These are phyloP conservation scores for Hymenoscyphus repandus DNA, from an alignment of 2,329 filamentous ascomycete species.

Conservation along the genomic window DNA sequence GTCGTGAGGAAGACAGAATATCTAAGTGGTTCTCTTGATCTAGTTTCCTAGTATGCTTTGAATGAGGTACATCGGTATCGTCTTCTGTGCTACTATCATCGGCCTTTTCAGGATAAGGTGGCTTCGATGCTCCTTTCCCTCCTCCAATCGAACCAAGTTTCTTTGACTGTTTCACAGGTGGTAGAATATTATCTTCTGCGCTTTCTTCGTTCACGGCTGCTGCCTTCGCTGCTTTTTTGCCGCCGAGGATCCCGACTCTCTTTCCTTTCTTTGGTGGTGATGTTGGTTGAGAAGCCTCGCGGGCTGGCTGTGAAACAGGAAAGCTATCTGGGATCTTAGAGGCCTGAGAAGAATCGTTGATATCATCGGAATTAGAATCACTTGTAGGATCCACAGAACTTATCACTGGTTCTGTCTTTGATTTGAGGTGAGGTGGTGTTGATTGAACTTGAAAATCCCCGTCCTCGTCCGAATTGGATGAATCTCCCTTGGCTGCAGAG, in stretches of 20 bases:
- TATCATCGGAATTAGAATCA: slow-evolving; percentile 25
- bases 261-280: slow-evolving; percentile 6
- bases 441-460: slow-evolving; percentile 31
- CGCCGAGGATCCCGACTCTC: slow-evolving; percentile 10
- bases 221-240: slow-evolving; percentile 1
- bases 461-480: slow-evolving; percentile 13
- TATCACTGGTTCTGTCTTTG: slow-evolving; percentile 4
- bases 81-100: slow-evolving; percentile 2
- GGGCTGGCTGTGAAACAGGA: slow-evolving; percentile 15
- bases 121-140: slow-evolving; percentile 13
- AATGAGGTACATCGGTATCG: neutral
- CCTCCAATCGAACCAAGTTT: slow-evolving; percentile 14
- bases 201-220: slow-evolving; percentile 2
- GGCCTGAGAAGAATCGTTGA: slow-evolving; percentile 25
- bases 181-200: slow-evolving; percentile 12
- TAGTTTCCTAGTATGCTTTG: neutral
- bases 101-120: too few species aligned
- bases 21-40: neutral
- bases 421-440: slow-evolving; percentile 20
- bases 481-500: neutral
- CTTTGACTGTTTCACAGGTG: neutral
- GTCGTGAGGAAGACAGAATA: neutral
- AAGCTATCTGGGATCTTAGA: slow-evolving; percentile 27
- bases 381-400: slow-evolving; percentile 14
- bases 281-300: neutral